Evolutionary conservation across 805 yeast genomes (phyloP).

Genomic region (Ogataea parapolymorpha): DNA sequence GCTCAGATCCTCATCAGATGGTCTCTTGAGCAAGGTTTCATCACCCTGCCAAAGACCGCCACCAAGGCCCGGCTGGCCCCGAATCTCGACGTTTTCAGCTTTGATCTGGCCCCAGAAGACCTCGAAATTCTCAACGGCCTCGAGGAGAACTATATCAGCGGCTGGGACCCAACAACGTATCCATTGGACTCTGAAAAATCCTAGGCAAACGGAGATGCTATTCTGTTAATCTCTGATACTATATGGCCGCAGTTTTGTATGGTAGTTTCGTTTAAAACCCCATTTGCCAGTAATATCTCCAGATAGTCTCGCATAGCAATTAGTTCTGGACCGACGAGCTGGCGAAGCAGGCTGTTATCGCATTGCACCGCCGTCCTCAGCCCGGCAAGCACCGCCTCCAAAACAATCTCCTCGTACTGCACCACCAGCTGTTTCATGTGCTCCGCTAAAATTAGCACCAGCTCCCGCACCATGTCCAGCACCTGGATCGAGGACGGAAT

Average conservation of each 20-base stretch:
- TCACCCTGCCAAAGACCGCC: slow-evolving; percentile 37
- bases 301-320: neutral
- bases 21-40: slow-evolving; percentile 62
- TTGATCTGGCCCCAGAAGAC: slow-evolving; percentile 39
- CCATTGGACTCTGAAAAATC: slow-evolving; percentile 14
- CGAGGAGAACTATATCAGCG: slow-evolving; percentile 14
- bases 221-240: neutral
- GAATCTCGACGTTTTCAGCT: slow-evolving; percentile 40
- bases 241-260: neutral
- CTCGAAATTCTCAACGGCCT: slow-evolving; percentile 31
- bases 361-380: slow-evolving; percentile 5
- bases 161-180: slow-evolving; percentile 21
- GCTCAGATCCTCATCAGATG: slow-evolving; percentile 66
- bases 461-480: slow-evolving; percentile 56
- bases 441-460: slow-evolving; percentile 33
- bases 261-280: neutral
- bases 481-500: slow-evolving; percentile 51
- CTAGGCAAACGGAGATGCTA: neutral
- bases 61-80: slow-evolving; percentile 34
- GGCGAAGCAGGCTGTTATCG: neutral
- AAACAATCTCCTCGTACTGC: slow-evolving; percentile 7
- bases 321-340: neutral
- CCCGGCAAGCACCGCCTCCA: slow-evolving; percentile 15
- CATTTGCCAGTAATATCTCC: neutral
- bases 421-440: slow-evolving; percentile 9